Evolutionary conservation across 352 stramenopile genomes (phyloP).

Genomic region (Globisporangium acanthophoron): DNA sequence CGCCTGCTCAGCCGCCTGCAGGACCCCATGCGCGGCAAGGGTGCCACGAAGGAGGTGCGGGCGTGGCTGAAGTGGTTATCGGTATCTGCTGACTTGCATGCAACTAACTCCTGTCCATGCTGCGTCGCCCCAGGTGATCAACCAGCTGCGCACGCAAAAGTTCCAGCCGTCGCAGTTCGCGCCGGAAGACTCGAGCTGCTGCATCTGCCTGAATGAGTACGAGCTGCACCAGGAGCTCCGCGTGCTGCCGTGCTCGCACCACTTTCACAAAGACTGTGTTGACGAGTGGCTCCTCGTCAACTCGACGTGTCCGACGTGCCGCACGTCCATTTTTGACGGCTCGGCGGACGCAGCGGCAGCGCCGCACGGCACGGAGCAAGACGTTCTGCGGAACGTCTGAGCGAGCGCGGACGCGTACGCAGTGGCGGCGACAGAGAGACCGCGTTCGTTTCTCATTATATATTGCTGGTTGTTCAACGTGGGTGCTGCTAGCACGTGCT

Average conservation of each 20-base stretch:
- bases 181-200: conserved; percentile 85
- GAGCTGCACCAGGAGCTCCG: conserved; percentile 84
- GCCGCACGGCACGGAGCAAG: conserved; percentile 36
- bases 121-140: conserved; percentile 36
- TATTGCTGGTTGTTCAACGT: conserved; percentile 2
- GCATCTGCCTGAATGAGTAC: conserved; percentile 90
- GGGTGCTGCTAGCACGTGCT: background rate
- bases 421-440: background rate
- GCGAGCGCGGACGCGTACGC: background rate
- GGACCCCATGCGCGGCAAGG: conserved; percentile 84
- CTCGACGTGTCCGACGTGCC: conserved; percentile 83
- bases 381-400: conserved; percentile 58
- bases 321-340: conserved; percentile 73
- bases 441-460: conserved; percentile 8
- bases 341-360: background rate
- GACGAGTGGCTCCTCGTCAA: conserved; percentile 89
- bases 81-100: no score
- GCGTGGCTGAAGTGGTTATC: background rate
- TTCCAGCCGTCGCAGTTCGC: conserved; percentile 61
- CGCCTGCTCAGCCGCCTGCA: conserved; percentile 87
- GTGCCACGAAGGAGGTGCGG: conserved; percentile 66
- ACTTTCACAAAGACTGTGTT: conserved; percentile 92
- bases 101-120: background rate
- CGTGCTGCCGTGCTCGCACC: conserved; percentile 93
- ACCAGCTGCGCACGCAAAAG: conserved; percentile 53